Base-by-base conservation (phyloP, 202 grass and related monocot species). In the Zoysia matrella region DNA sequence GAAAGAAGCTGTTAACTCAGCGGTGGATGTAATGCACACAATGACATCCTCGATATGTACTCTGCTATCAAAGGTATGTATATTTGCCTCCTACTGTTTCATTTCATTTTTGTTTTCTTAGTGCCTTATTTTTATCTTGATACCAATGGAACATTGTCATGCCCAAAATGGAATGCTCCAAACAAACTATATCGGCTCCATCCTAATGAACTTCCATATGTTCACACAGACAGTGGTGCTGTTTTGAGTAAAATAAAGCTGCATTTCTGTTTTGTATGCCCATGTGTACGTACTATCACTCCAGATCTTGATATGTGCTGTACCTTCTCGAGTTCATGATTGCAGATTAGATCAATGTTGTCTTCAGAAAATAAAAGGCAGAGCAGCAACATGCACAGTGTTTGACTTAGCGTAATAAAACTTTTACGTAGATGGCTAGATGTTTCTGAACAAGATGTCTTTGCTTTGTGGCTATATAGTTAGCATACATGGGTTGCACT, bases 1-100 rank as follows among this genome's bases (percentile, higher is more conserved):
- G 67, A 99, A 99, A 76, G 93, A 99, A 83, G 83, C 93, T 83
- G 87, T 99, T 56, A 90, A 80, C 81, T 93, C 89, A 52, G 91
- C 93, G 4, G 87, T 96, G 65, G 89, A 92, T 78, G 89, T 90
- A 78, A 94, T 99, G 91, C 91, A 96, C 71, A 88, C 88, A 60
- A 99, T 96, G 91, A 76, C 85, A 79, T 95, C 87, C 45, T 96
- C 96, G 1, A 90, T 96, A 73, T 89, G 57, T 87, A 90, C 71
- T 87, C 78, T 99, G 62, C 74, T 99, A 80, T 92, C 89, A 15
- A 96, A 95, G 96, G 96, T 99, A 73, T 48, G 50, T 74, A 84
- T 64, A 12, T 73, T 64, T 14, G 52, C 72, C 30, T 65, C 56
- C 13, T 67, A 52, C 30, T 72, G 45, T 46, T 89, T 67, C 4